phyloP scores from a whole-genome alignment of 345 rosid genomes.

The Aegle marmelos region DNA sequence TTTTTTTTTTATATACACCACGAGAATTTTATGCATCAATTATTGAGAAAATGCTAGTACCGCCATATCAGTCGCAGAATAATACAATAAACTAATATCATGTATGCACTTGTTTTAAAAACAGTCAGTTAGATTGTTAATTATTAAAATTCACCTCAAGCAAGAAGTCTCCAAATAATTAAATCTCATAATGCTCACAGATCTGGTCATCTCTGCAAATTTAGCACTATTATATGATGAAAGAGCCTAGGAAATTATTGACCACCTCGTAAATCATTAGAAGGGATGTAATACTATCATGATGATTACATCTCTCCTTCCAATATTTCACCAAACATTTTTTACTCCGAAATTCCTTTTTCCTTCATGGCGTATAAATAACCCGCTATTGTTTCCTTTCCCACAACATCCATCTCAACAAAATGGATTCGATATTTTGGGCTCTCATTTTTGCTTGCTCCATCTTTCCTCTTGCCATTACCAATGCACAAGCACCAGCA shows the following conservation, averaged over 20 bases:
- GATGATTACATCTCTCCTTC: conserved; percentile 49
- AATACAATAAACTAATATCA: too few species aligned
- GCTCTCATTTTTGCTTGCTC: conserved; percentile 35
- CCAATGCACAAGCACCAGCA: conserved; percentile 68
- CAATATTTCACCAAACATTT: conserved; percentile 49
- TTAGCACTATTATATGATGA: neutral
- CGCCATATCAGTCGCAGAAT: too few species aligned
- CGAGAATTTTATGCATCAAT: neutral
- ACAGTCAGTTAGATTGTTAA: too few species aligned
- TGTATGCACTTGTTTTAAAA: too few species aligned
- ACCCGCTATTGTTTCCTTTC: conserved; percentile 22
- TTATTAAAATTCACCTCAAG: neutral
- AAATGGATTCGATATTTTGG: conserved; percentile 45
- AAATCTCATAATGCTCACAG: neutral
- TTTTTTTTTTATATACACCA: neutral
- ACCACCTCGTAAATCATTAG: conserved; percentile 29
- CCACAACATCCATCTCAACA: conserved; percentile 27
- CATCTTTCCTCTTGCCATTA: conserved; percentile 34
- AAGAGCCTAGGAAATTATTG: neutral
- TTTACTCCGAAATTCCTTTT: conserved; percentile 14
- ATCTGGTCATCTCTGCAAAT: neutral
- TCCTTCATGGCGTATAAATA: conserved; percentile 20
- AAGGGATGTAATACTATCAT: conserved; percentile 50
- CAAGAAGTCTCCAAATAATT: too few species aligned
- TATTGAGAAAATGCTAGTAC: neutral